These are phyloP conservation scores for Litsea cubeba DNA, from an alignment of 164 flowering plant genomes.

Conservation along the genomic window DNA sequence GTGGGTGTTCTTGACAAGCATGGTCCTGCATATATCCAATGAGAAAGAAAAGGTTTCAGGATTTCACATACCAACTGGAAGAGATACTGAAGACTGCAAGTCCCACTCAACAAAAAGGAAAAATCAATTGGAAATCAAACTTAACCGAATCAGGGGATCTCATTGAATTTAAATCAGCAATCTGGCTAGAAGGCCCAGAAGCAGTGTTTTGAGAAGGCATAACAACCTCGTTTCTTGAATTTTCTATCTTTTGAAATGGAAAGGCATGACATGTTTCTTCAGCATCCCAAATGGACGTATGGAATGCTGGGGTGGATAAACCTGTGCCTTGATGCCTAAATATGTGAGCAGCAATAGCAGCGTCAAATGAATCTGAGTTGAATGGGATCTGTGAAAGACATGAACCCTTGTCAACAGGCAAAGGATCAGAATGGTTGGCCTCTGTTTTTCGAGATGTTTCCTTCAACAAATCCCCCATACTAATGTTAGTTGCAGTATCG, in stretches of 20 bases:
- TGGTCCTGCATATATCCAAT: constrained; percentile 25
- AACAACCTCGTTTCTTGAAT: constrained; percentile 14
- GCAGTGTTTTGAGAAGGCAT: constrained; percentile 20
- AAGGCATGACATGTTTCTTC: constrained; percentile 98
- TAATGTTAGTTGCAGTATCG: constrained; percentile 79
- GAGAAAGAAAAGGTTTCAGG: neutral
- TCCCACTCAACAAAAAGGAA: neutral
- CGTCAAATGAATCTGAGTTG: constrained; percentile 91
- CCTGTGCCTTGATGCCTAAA: constrained; percentile 20
- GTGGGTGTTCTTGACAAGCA: constrained; percentile 29
- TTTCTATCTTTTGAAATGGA: constrained; percentile 47
- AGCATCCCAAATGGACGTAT: constrained; percentile 82
- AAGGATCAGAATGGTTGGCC: constrained; percentile 18
- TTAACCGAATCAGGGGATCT: constrained; percentile 7
- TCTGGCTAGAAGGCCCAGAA: constrained; percentile 19
- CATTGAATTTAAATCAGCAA: constrained; percentile 17
- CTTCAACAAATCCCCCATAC: constrained; percentile 65
- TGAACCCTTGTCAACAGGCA: constrained; percentile 27
- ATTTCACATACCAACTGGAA: neutral
- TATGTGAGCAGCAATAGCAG: constrained; percentile 92
- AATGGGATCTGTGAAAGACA: constrained; percentile 56
- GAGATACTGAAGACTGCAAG: neutral
- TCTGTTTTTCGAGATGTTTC: constrained; percentile 40
- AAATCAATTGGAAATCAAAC: no score
- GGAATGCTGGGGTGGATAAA: constrained; percentile 22